Evolutionary conservation across 495 filamentous ascomycete genomes (phyloP).

Genomic region (Penicillium canescens): DNA sequence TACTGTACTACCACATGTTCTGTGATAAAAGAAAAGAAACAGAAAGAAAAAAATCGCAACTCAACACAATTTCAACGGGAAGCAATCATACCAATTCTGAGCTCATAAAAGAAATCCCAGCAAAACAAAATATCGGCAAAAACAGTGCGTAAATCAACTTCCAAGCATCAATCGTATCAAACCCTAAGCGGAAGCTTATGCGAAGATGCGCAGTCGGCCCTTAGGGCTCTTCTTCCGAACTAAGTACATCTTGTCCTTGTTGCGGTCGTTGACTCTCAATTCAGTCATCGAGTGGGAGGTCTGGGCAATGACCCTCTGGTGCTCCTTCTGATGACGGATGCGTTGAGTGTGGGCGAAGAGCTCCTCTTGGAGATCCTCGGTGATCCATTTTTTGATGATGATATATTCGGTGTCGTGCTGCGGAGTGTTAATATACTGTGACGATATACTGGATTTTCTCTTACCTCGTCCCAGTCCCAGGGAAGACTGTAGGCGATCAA

Average conservation of each 20-base stretch:
- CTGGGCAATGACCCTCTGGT: constrained; percentile 39
- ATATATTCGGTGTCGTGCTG: constrained; percentile 66
- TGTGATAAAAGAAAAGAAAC: constrained; percentile 5
- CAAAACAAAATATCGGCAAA: neutral
- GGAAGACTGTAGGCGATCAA: constrained; percentile 47
- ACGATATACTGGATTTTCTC: constrained; percentile 3
- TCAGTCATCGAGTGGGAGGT: constrained; percentile 48
- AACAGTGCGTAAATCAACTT: constrained; percentile 3
- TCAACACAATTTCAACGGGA: constrained; percentile 16
- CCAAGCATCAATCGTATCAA: neutral
- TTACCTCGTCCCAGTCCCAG: constrained; percentile 54
- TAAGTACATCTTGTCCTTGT: constrained; percentile 56
- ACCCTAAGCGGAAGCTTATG: constrained; percentile 17
- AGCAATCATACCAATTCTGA: constrained; percentile 4
- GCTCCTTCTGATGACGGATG: constrained; percentile 47
- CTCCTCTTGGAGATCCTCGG: constrained; percentile 68
- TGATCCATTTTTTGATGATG: constrained; percentile 75
- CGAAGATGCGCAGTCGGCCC: constrained; percentile 34
- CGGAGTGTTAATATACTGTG: neutral
- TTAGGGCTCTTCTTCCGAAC: constrained; percentile 63
- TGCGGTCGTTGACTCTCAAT: constrained; percentile 51
- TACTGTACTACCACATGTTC: constrained; percentile 19
- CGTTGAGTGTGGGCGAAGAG: constrained; percentile 72
- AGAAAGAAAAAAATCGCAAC: constrained; percentile 15
- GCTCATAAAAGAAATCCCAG: constrained; percentile 11